Base-by-base conservation (phyloP, 2,329 filamentous ascomycete genomes). In the Beauveria sp. region DNA sequence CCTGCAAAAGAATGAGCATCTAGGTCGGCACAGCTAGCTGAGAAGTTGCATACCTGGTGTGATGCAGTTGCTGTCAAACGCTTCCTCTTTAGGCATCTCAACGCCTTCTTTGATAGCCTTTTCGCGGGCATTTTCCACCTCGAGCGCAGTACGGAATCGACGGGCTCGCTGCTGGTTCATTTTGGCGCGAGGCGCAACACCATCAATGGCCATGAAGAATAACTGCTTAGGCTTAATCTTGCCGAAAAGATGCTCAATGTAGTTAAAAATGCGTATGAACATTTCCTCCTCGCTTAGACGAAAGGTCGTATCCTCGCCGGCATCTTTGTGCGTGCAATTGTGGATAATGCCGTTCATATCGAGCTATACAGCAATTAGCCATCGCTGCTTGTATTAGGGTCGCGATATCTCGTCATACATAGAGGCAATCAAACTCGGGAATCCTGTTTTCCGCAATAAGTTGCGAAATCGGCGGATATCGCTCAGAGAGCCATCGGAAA, bases 331-430 rank as follows among this genome's bases (percentile, higher is more conserved):
- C 62, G 95, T 99, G 76, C 95, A 99, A 76, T 99, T 99, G 77
- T 99, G 93, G 71, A 99, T 99, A 74, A 99, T 99, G 67, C 95
- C 95, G 77, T 99, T 99, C 95, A 99, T 99, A 72, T 96, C 91
- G 69, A 96, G 82, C 86, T 88, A 73, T 28, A 60, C 45, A 63
- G 40, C 58, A 38, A 54, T 68, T 68, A 68, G 71, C 62, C 79
- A 77, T 49, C 78, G 71, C 67, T 71, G 60, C 69, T 60, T 38
- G 66, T 46, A 62, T 45, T 16, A 51, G 55, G 52, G 12, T 63
- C 60, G 54, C 52, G 64, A 62, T 61, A 68, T 62, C 61, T 10
- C 62, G 49, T 70, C 83, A 71, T 73, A 89, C 86, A 77, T 99
- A 99, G 65, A 99, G 86, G 76, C 91, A 95, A 77, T 99, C 95